Conservation (phyloP, 176 grass and related monocot species). For the Pharus latifolius region DNA sequence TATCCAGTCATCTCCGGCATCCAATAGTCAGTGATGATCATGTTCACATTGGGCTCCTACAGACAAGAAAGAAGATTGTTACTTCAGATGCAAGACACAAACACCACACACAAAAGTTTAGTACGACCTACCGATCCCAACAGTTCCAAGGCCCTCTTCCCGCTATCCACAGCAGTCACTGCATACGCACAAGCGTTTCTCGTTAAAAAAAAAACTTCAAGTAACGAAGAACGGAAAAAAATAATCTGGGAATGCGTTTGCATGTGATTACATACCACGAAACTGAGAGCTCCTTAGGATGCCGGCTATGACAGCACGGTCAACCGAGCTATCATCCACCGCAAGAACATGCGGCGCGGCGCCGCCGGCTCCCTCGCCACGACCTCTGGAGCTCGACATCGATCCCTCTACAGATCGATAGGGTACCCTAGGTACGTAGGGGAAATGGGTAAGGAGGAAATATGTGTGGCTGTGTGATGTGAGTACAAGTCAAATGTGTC, state of each 20-base stretch:
- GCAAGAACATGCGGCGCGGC: slow-evolving; percentile 60
- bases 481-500: background rate
- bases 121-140: slow-evolving; percentile 45
- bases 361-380: slow-evolving; percentile 5
- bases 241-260: background rate
- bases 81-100: background rate
- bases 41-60: slow-evolving; percentile 83
- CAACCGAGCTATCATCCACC: slow-evolving; percentile 77
- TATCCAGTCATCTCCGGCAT: slow-evolving; percentile 99
- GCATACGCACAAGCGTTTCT: background rate
- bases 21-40: slow-evolving; percentile 96
- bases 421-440: too few species aligned
- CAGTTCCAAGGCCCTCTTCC: slow-evolving; percentile 80
- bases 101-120: too few species aligned
- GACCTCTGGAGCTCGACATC: slow-evolving; percentile 18
- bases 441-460: too few species aligned
- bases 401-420: too few species aligned
- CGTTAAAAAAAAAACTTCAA: background rate
- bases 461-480: background rate
- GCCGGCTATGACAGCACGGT: slow-evolving; percentile 55
- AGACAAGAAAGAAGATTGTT: background rate
- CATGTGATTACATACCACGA: slow-evolving; percentile 15
- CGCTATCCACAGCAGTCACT: slow-evolving; percentile 94
- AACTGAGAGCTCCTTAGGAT: slow-evolving; percentile 77
- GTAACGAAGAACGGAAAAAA: background rate